Conservation (phyloP, 306 rosid genomes). For the Calophaca sinica region DNA sequence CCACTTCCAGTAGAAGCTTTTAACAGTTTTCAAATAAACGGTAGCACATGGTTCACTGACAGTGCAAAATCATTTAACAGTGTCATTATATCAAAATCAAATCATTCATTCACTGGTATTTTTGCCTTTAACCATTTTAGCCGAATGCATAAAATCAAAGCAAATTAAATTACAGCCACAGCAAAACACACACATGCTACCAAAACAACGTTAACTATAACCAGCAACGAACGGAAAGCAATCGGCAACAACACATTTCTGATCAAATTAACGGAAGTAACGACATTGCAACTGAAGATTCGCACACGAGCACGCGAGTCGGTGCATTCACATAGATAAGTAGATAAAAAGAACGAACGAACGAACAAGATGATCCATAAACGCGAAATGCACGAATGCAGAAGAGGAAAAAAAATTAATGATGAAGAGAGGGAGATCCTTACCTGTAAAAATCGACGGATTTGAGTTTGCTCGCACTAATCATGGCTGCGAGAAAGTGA, state of each 20-base stretch:
- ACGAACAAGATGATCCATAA: constrained; percentile 17
- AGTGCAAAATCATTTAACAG: neutral
- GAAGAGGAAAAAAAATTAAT: neutral
- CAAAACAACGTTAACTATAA: neutral
- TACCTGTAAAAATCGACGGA: constrained; percentile 98
- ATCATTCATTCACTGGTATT: neutral
- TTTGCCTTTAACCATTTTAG: neutral
- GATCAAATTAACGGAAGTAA: constrained; percentile 27
- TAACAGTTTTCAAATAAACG: neutral
- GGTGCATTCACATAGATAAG: neutral
- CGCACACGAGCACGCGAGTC: neutral
- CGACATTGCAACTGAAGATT: constrained; percentile 40
- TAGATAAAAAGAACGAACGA: constrained; percentile 21
- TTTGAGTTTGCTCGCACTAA: constrained; percentile 78
- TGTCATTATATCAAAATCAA: constrained; percentile 21
- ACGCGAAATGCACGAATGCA: constrained; percentile 26
- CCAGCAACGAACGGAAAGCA: neutral
- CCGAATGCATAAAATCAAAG: constrained; percentile 22
- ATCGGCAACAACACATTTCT: neutral
- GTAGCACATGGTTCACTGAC: neutral
- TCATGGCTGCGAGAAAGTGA: constrained; percentile 60
- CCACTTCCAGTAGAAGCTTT: neutral
- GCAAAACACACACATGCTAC: constrained; percentile 15
- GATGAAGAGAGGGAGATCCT: constrained; percentile 48
- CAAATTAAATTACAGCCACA: constrained; percentile 3